Evolutionary conservation across 208 protist species (phyloP), one percentile per base, ranked within the genome.

Genomic region (Crithidia bombi): DNA sequence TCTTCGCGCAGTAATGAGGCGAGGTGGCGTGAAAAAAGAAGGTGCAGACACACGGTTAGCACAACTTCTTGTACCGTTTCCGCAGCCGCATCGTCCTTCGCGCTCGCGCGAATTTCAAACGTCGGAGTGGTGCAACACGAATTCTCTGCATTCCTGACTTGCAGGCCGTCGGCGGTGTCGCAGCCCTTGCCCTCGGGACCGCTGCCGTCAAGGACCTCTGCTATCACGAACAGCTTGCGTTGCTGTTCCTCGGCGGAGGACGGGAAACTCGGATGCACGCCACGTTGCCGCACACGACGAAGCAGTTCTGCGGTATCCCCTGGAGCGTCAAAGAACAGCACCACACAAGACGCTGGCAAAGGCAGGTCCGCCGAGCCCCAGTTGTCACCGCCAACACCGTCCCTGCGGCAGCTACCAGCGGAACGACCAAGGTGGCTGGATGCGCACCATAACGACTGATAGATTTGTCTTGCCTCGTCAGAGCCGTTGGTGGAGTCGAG

Each of bases 401-500:
- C n/a, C n/a, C n/a, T n/a, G n/a, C n/a, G n/a, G n/a, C n/a, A n/a
- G n/a, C n/a, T n/a, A n/a, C n/a, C n/a, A n/a, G n/a, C n/a, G n/a
- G n/a, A n/a, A n/a, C n/a, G n/a, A n/a, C n/a, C n/a, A n/a, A n/a
- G n/a, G 43, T 38, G 39, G 39, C 33, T 56, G 23, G 61, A 67
- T 1, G 32, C 25, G 21, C 14, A 25, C 63, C 63, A 69, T 32
- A 55, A 19, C 2, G 35, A 33, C 1, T 5, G 6, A 65, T 87
- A 87, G 1, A 81, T 44, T 1, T 5, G 5, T 11, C 78, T 64
- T 9, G 78, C 82, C 39, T 68, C 78, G 14, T 4, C 2, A 17
- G 75, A 81, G 2, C 75, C 78, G 58, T 87, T 87, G 23, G 78
- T 84, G 30, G 78, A 84, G 71, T 87, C 82, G 41, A 84, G 26